Conservation (phyloP, 371 early-diverging fungal genomes). For the Phascolomyces articulosus region DNA sequence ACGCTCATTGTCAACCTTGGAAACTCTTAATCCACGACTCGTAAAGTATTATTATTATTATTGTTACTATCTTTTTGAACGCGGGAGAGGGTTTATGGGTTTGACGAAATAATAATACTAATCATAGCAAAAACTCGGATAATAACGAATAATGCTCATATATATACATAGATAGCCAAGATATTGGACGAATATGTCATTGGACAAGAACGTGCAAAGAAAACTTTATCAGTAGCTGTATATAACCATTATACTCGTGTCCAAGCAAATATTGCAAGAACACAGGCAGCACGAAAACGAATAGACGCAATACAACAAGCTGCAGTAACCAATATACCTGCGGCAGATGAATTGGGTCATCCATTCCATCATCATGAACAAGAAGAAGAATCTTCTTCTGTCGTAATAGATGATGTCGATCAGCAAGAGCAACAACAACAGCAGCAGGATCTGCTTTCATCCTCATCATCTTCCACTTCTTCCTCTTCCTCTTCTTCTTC, state of each 20-base stretch:
- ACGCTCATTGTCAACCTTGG: constrained; percentile 14
- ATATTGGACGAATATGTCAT: constrained; percentile 87
- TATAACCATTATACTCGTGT: constrained; percentile 88
- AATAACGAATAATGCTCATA: neutral
- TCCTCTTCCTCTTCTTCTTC: neutral
- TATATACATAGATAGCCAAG: constrained; percentile 68
- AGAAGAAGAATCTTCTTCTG: constrained; percentile 12
- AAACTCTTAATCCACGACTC: constrained; percentile 22
- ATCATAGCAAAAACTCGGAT: too few relatives aligned
- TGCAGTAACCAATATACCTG: neutral
- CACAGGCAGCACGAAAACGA: constrained; percentile 19
- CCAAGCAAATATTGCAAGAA: constrained; percentile 63
- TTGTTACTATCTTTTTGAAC: too few relatives aligned
- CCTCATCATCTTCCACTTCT: neutral
- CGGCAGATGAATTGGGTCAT: constrained; percentile 12
- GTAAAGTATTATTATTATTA: constrained; percentile 6
- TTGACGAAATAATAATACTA: neutral
- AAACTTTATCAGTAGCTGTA: constrained; percentile 83
- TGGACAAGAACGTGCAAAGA: constrained; percentile 87
- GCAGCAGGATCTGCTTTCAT: neutral
- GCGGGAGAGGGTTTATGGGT: too few relatives aligned
- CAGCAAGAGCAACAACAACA: neutral
- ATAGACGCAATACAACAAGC: neutral
- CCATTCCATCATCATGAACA: constrained; percentile 8
- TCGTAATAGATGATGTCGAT: constrained; percentile 2